A percentile compares a stretch with the other conserved stretches of the same genome.
These are phyloP conservation scores for Septoria linicola DNA, from an alignment of 2,329 filamentous ascomycete species.

Conservation along the genomic window DNA sequence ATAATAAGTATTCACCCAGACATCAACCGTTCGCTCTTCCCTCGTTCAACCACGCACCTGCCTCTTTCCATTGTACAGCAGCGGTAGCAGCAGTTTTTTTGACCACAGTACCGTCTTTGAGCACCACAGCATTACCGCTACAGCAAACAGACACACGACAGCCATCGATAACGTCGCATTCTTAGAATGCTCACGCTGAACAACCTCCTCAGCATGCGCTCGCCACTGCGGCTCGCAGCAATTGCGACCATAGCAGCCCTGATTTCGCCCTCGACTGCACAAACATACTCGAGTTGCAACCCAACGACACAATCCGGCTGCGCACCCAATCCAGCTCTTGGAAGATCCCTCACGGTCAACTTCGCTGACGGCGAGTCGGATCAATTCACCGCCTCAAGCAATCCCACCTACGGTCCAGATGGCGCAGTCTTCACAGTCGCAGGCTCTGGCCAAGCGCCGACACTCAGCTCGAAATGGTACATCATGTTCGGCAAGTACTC, in stretches of 20 bases:
- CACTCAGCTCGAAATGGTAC: conserved; percentile 88
- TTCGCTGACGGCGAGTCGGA: conserved; percentile 76
- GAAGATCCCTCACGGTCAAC: conserved; percentile 78
- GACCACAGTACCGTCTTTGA: no score
- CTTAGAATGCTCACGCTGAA: conserved; percentile 29
- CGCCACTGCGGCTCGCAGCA: conserved; percentile 39
- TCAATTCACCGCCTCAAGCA: conserved; percentile 66
- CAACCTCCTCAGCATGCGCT: conserved; percentile 34
- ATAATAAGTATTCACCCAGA: conserved; percentile 14
- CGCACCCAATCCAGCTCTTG: conserved; percentile 74
- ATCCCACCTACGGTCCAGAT: conserved; percentile 69
- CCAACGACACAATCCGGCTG: conserved; percentile 60
- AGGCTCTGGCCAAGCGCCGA: conserved; percentile 76
- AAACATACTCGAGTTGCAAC: conserved; percentile 59
- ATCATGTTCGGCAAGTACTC: conserved; percentile 98
- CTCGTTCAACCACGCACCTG: conserved; percentile 6
- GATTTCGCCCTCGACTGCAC: conserved; percentile 44
- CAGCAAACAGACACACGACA: not conserved
- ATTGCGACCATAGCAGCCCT: conserved; percentile 41
- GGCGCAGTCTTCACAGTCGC: conserved; percentile 80
- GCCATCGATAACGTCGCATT: conserved; percentile 4
- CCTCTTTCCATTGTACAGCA: conserved; percentile 10
- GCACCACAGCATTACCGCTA: no score
- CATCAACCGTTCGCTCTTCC: conserved; percentile 4
- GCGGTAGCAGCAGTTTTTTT: not conserved